Evolutionary conservation across 345 rosid species (phyloP).

Genomic region (Iberis pinnata): DNA sequence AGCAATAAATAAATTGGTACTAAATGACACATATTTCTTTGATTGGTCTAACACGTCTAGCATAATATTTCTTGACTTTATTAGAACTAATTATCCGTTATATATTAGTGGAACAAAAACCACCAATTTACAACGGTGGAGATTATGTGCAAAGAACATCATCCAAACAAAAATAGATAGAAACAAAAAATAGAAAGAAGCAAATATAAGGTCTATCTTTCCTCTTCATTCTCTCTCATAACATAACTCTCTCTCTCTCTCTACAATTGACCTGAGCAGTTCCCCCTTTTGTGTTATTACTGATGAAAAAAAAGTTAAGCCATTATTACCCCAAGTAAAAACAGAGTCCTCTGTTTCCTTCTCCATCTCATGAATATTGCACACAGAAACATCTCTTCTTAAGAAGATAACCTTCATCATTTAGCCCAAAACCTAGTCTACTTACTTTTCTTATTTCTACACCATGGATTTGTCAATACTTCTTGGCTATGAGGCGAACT

Average conservation of each 20-base stretch:
- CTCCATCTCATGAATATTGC: constrained; percentile 9
- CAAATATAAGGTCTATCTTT: constrained; percentile 15
- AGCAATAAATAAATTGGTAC: background rate
- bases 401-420: constrained; percentile 5
- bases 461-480: background rate
- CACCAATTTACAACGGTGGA: constrained; percentile 22
- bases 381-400: background rate
- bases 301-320: constrained; percentile 4
- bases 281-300: background rate
- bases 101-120: constrained; percentile 21
- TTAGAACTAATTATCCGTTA: constrained; percentile 14
- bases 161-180: constrained; percentile 27
- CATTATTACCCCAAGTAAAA: constrained; percentile 9
- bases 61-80: background rate
- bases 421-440: constrained; percentile 6
- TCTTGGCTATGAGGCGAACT: constrained; percentile 9
- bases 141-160: constrained; percentile 10
- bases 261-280: constrained; percentile 5
- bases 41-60: constrained; percentile 6
- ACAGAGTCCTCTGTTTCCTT: constrained; percentile 29
- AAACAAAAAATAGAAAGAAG: constrained; percentile 20
- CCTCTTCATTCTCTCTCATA: constrained; percentile 16
- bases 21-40: background rate
- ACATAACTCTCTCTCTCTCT: constrained; percentile 1
- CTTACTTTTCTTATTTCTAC: background rate